Evolutionary conservation across 768 basidiomycete species (phyloP), one percentile per base, ranked within the genome.

Genomic region (Termitomyces sp.): DNA sequence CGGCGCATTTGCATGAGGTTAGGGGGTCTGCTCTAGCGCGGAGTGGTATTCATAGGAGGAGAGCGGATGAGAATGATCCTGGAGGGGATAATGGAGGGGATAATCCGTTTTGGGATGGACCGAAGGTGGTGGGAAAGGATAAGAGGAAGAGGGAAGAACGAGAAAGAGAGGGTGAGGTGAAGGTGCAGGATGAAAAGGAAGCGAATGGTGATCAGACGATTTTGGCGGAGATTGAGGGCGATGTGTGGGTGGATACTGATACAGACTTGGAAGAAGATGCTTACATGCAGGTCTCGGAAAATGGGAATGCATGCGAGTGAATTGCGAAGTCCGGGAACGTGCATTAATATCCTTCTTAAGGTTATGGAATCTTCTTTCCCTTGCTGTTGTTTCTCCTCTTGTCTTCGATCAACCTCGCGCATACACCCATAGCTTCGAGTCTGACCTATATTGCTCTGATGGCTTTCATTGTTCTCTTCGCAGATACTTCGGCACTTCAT

Each of bases 1-100:
- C 77, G 0, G 85, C 89, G 3, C 89, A 91, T 75, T 65, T 90
- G 50, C 89, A 91, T 63, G 85, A 88, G 67, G 83, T 89, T n/a
- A 52, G 62, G 47, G 52, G 47, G 17, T 57, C 56, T 43, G 50
- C 29, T 10, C 3, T 43, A 5, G 31, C 11, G 14, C 59, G 31
- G 37, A 55, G n/a, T 38, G 15, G 20, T 10, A 32, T 25, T 4
- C 32, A 63, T 29, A 36, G 17, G 31, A 59, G 32, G 36, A 59
- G 10, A 36, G 29, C 32, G 11, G 40, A 58, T 55, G 57, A 61
- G 53, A 62, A 60, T 45, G 61, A 47, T 36, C 52, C 38, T 57
- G 57, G 20, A 17, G 53, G 48, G 40, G 48, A 55, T 3, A 51
- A 60, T 60, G 59, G 17, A 15, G 52, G 47, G 37, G 49, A 56